Conservation (phyloP, 2,329 filamentous ascomycete genomes). For the Trichoderma sp. region DNA sequence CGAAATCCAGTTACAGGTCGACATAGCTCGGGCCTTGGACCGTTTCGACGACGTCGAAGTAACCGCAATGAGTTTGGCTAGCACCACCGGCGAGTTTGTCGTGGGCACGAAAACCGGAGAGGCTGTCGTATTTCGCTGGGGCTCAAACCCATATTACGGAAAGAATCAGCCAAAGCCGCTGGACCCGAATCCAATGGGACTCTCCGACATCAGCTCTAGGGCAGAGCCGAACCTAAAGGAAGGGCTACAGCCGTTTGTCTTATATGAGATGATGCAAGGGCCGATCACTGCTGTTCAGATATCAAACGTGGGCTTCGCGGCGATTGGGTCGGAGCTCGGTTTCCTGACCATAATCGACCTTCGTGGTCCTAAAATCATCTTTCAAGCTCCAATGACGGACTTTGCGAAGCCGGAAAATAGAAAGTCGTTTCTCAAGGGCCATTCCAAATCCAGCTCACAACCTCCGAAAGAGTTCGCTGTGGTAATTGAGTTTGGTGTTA, state of each 20-base stretch:
- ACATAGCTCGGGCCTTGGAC: slow-evolving; percentile 77
- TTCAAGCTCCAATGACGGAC: slow-evolving; percentile 67
- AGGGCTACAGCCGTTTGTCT: slow-evolving; percentile 73
- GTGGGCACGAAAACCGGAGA: slow-evolving; percentile 83
- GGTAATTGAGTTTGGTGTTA: slow-evolving; percentile 82
- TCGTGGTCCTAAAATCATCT: slow-evolving; percentile 81
- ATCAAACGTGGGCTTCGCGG: slow-evolving; percentile 92
- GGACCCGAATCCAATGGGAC: slow-evolving; percentile 61
- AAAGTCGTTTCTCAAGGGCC: slow-evolving; percentile 62
- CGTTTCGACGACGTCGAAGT: slow-evolving; percentile 76
- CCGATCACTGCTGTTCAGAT: slow-evolving; percentile 75
- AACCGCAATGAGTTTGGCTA: slow-evolving; percentile 74
- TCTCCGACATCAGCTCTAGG: slow-evolving; percentile 72
- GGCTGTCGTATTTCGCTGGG: slow-evolving; percentile 83
- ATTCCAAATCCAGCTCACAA: slow-evolving; percentile 34
- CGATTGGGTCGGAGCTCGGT: slow-evolving; percentile 79
- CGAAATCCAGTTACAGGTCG: slow-evolving; percentile 73
- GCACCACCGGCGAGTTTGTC: slow-evolving; percentile 79
- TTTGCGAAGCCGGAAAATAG: slow-evolving; percentile 75
- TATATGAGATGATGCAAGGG: slow-evolving; percentile 82
- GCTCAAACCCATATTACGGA: slow-evolving; percentile 70
- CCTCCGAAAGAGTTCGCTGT: slow-evolving; percentile 70
- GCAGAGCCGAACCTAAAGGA: slow-evolving; percentile 72
- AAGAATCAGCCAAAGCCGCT: slow-evolving; percentile 51
- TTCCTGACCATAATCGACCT: slow-evolving; percentile 81